Evolutionary conservation across 805 yeast genomes (phyloP), one percentile per base, ranked within the genome.

Genomic region (Cyberlindnera sargentensis): DNA sequence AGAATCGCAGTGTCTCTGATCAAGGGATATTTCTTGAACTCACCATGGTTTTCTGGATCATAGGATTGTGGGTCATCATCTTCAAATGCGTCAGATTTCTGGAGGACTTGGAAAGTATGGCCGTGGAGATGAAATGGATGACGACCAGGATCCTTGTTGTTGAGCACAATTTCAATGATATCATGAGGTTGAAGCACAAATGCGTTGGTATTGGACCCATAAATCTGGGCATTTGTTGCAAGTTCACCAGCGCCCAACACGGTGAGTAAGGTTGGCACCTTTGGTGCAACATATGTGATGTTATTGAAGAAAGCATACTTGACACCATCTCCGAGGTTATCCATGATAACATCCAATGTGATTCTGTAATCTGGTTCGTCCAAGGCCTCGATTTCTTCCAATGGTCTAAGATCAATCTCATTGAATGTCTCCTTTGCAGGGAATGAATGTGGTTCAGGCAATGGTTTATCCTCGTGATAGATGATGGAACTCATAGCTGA

Each of bases 91-190:
- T 60, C 65, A 4, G 78, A 76, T 58, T 79, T 73, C 40, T 70
- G 70, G 34, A 82, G 65, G 24, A 82, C 61, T 64, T 81, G 88
- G 69, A 82, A 82, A 39, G 62, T 71, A 57, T 82, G 89, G 11
- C 90, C 90, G 56, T 82, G 90, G 53, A 82, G 70, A 61, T 82
- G 90, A 77, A 82, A 82, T 24, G 88, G 88, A 61, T 82, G 90
- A 50, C 80, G 80, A 47, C 88, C 85, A 4, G 83, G 80, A 61
- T 89, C 96, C 56, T 70, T 72, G 58, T 89, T 90, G 59, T 87
- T 84, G 37, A 89, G 60, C 1, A 87, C 84, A 37, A 89, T 64
- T 53, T 89, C 96, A 38, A 90, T 71, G 34, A 81, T 73, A 40
- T 55, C 59, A 40, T 53, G 50, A 35, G 48, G 49, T 40, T 53